Base-by-base conservation (phyloP, 345 rosid species). In the Carallia pectinifolia region DNA sequence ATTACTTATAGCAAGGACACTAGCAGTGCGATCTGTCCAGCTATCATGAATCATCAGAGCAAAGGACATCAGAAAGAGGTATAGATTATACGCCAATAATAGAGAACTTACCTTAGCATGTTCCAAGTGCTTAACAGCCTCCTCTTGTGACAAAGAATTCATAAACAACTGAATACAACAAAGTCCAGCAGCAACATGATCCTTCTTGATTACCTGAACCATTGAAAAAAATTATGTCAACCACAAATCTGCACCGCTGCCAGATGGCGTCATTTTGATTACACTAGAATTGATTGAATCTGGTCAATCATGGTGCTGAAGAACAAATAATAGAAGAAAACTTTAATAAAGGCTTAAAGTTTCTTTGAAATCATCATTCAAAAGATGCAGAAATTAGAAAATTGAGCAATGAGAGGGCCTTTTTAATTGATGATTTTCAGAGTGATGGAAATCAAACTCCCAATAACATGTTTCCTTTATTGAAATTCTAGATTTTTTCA, bases 151-250 rank as follows among this genome's bases (percentile, higher is more conserved):
- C 75, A 84, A 82, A 68, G 96, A 91, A 85, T 87, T 88, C 95
- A 91, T 89, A 68, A 94, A 94, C 72, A 91, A 80, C 80, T 94
- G 98, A 73, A 91, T 86, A 76, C 97, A 88, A 82, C 97, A 94
- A 50, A 91, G 90, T 65, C 98, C 98, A 80, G 98, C 97, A 64
- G 97, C 93, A 6, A 87, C 90, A 75, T 90, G 89, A 67, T 94
- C 98, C 85, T 89, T 91, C 84, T 90, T 94, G 74, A 91, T 89
- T 63, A 94, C 97, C 97, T 94, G 79, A 72, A 81, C 65, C 73
- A 73, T 65, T 58, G 19, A 68, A 10, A 29, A 50, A 60, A 52
- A 29, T 72, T 6, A 48, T 50, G n/a, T 60, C 53, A 27, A 60
- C 54, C 61, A 61, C 6, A 6, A 19, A 38, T 31, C 19, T 44